These are phyloP conservation scores for Colletotrichum spaethianum DNA, from an alignment of 2,329 filamentous ascomycete genomes.

Conservation along the genomic window DNA sequence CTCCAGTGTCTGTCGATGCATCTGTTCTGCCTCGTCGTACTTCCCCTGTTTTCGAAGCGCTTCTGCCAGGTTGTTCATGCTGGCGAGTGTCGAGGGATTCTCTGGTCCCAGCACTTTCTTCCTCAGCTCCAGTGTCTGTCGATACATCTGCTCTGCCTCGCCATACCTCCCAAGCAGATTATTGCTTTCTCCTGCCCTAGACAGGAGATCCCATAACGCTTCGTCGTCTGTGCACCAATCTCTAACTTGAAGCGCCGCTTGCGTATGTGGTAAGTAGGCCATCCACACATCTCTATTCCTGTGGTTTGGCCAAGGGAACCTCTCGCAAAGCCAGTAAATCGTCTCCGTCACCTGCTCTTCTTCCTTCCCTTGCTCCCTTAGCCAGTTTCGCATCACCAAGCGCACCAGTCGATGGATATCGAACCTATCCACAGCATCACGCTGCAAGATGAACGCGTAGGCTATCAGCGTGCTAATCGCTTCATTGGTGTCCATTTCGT, in stretches of 20 bases:
- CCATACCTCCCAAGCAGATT: background rate
- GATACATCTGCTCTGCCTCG: too few relatives aligned
- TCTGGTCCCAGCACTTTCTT: too few relatives aligned
- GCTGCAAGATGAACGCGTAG: slow-evolving; percentile 51
- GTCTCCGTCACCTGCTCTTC: background rate
- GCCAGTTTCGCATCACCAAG: slow-evolving; percentile 24
- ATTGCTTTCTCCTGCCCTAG: background rate
- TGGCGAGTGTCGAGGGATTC: too few relatives aligned
- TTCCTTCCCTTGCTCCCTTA: background rate
- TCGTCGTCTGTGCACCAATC: background rate
- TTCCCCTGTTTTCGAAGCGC: too few relatives aligned
- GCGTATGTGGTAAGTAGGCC: background rate
- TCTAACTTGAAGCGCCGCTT: background rate
- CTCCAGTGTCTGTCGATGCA: too few relatives aligned
- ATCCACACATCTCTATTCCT: background rate
- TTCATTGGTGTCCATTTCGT: slow-evolving; percentile 26
- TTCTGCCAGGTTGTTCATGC: too few relatives aligned
- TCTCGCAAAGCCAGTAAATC: background rate
- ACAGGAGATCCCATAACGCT: background rate
- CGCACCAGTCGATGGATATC: slow-evolving; percentile 54
- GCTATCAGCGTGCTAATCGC: slow-evolving; percentile 47
- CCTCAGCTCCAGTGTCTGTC: too few relatives aligned
- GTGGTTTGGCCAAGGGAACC: background rate
- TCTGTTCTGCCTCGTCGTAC: too few relatives aligned
- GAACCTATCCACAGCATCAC: slow-evolving; percentile 36